These are phyloP conservation scores for Aphanomyces stellatus DNA, from an alignment of 352 stramenopile genomes.

Conservation along the genomic window DNA sequence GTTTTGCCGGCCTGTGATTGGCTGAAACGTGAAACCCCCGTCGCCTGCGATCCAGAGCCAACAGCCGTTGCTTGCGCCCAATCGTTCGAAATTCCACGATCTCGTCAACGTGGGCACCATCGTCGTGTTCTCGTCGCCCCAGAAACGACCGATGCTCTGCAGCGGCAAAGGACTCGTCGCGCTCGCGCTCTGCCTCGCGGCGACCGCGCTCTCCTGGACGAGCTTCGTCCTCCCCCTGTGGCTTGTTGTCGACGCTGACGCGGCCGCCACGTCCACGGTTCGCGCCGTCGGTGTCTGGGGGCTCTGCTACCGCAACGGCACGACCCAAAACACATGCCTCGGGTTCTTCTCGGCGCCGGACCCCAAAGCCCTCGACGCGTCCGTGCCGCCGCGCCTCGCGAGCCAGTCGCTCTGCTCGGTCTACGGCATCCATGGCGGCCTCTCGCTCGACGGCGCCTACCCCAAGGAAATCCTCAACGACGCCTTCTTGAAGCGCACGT, in stretches of 20 bases:
- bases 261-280: background rate
- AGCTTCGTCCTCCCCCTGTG: conserved; percentile 10
- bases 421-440: background rate
- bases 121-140: too few species aligned
- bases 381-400: background rate
- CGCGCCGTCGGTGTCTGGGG: background rate
- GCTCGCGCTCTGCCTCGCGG: conserved; percentile 1
- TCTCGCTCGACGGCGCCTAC: background rate
- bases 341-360: background rate
- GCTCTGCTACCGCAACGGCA: background rate
- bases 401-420: conserved; percentile 1
- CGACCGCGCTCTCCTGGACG: conserved; percentile 6
- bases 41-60: too few species aligned
- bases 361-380: background rate
- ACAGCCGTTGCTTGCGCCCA: too few species aligned
- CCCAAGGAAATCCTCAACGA: conserved; percentile 2
- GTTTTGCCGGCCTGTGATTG: too few species aligned
- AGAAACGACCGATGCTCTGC: too few species aligned
- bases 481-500: background rate
- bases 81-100: too few species aligned
- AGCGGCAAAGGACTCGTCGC: conserved; percentile 2
- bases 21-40: too few species aligned
- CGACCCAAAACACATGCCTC: background rate
- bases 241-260: background rate
- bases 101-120: too few species aligned